phyloP scores from a whole-genome alignment of 2,329 filamentous ascomycete genomes.

The Cladosporium sp. region DNA sequence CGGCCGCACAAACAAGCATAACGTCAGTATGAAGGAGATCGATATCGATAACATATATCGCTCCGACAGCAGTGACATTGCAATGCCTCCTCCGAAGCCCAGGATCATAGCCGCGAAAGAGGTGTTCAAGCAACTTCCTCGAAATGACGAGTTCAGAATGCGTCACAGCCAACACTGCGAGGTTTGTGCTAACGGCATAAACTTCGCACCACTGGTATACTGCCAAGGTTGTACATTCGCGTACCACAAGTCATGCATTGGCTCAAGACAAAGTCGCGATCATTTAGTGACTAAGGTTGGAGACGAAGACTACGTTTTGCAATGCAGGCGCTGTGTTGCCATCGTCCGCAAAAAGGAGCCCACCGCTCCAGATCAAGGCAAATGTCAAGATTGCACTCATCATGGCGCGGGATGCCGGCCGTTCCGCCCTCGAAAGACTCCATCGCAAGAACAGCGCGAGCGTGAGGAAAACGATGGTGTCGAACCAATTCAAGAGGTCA shows the following conservation, averaged over 20 bases:
- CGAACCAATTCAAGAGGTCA: constrained; percentile 68
- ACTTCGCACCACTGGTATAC: constrained; percentile 68
- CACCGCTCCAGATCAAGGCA: constrained; percentile 64
- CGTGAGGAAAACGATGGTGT: constrained; percentile 70
- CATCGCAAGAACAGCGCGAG: constrained; percentile 77
- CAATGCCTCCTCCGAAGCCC: constrained; percentile 37
- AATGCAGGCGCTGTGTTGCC: constrained; percentile 82
- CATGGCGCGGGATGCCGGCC: constrained; percentile 67
- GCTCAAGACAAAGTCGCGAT: constrained; percentile 67
- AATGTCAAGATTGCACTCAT: constrained; percentile 66
- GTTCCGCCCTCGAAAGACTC: constrained; percentile 68
- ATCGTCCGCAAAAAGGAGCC: constrained; percentile 63
- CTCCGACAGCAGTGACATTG: constrained; percentile 37
- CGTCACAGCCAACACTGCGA: constrained; percentile 70
- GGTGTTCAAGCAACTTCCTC: constrained; percentile 60
- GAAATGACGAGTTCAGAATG: constrained; percentile 62
- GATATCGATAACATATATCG: constrained; percentile 54
- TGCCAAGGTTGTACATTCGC: constrained; percentile 87
- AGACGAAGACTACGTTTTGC: constrained; percentile 73
- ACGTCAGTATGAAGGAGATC: constrained; percentile 50
- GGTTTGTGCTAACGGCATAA: constrained; percentile 59
- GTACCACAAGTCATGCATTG: constrained; percentile 81
- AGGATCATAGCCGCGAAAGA: constrained; percentile 65
- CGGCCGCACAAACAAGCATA: constrained; percentile 42
- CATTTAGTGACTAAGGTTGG: constrained; percentile 85